phyloP scores from a whole-genome alignment of 2,329 filamentous ascomycete species.

The Aureobasidium mangrovei region DNA sequence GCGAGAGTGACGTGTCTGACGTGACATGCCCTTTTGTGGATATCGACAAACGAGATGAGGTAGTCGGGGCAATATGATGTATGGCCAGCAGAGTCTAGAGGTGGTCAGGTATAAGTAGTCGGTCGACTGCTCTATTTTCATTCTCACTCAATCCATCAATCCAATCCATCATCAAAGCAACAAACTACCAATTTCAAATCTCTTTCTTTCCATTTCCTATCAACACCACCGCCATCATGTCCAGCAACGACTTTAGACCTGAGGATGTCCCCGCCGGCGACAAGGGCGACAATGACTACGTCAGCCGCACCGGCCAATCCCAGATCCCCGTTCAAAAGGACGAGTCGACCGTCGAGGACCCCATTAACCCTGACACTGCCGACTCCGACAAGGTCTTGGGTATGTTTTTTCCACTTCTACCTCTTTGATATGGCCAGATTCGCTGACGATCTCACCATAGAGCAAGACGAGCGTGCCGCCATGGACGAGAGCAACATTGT shows the following conservation, averaged over 20 bases:
- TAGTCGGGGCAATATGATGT: background rate
- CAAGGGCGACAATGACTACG: constrained; percentile 38
- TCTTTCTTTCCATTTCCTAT: constrained; percentile 3
- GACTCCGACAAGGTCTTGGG: constrained; percentile 42
- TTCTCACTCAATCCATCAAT: background rate
- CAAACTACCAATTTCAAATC: background rate
- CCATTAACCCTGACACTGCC: constrained; percentile 34
- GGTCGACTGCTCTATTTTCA: too few relatives aligned
- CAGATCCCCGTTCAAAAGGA: constrained; percentile 40
- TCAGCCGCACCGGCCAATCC: constrained; percentile 38
- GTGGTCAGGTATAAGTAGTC: too few relatives aligned
- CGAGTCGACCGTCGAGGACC: constrained; percentile 37
- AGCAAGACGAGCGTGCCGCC: constrained; percentile 40
- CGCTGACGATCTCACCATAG: constrained; percentile 16
- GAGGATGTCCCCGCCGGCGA: constrained; percentile 24
- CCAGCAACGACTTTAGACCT: constrained; percentile 18
- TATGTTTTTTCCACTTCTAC: constrained; percentile 21
- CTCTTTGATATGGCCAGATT: background rate
- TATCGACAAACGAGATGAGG: background rate
- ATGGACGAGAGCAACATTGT: constrained; percentile 43
- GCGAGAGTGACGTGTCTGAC: constrained; percentile 12
- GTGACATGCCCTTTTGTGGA: background rate
- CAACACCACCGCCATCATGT: constrained; percentile 12
- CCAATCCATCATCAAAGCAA: background rate
- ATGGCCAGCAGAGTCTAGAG: too few relatives aligned